phyloP scores from a whole-genome alignment of 495 filamentous ascomycete genomes.

The Aspergillus steynii region DNA sequence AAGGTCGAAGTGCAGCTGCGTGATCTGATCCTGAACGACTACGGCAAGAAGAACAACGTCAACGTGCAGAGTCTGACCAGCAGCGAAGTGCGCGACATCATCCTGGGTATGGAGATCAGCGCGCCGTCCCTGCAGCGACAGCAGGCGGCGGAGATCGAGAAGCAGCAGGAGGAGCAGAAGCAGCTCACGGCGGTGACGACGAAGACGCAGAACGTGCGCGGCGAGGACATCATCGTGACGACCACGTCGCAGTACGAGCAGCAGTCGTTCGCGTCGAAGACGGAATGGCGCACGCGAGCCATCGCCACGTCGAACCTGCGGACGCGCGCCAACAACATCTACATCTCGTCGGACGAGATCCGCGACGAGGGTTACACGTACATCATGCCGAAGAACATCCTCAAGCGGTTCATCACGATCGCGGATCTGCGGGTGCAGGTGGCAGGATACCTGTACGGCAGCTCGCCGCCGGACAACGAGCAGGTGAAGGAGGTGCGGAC shows the following conservation, averaged over 20 bases:
- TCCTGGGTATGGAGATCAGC: conserved; percentile 99
- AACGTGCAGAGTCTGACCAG: conserved; percentile 95
- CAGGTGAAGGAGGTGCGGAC: conserved; percentile 95
- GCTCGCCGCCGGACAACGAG: conserved; percentile 89
- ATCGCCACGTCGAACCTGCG: conserved; percentile 96
- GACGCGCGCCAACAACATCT: conserved; percentile 96
- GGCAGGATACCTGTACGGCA: conserved; percentile 92
- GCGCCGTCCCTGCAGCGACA: conserved; percentile 98
- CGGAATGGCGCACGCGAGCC: conserved; percentile 95
- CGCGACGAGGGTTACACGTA: conserved; percentile 84
- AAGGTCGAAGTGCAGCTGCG: conserved; percentile 96
- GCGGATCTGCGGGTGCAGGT: conserved; percentile 96
- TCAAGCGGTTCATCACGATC: conserved; percentile 98
- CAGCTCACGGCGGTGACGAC: conserved; percentile 97
- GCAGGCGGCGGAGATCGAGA: conserved; percentile 98
- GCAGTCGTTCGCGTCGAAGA: conserved; percentile 96
- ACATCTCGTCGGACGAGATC: conserved; percentile 92
- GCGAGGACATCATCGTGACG: conserved; percentile 97
- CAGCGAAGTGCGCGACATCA: conserved; percentile 97
- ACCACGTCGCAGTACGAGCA: conserved; percentile 97
- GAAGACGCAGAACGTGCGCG: conserved; percentile 96
- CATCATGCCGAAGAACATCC: conserved; percentile 98
- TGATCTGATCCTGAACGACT: conserved; percentile 96
- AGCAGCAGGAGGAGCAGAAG: conserved; percentile 95
- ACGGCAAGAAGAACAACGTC: conserved; percentile 99